Conservation (phyloP, 2,329 filamentous ascomycete species). For the Xylaria sp. region DNA sequence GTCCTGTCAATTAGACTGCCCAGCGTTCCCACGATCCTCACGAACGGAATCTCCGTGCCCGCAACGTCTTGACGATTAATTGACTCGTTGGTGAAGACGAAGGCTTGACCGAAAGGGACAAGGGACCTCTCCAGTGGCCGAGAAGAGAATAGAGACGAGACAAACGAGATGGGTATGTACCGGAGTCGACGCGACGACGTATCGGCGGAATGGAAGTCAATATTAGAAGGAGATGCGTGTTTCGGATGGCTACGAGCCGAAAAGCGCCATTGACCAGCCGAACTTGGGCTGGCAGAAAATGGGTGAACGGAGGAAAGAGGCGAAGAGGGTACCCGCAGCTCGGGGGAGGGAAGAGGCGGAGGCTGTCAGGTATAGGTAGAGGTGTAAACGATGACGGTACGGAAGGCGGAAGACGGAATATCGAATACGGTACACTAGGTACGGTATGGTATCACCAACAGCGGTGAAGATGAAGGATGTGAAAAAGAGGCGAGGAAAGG, state of each 20-base stretch:
- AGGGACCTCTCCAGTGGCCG: neutral
- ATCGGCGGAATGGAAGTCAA: slow-evolving; percentile 19
- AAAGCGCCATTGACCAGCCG: slow-evolving; percentile 25
- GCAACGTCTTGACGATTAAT: slow-evolving; percentile 10
- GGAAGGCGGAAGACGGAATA: no score
- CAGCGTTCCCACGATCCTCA: neutral
- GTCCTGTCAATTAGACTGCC: slow-evolving; percentile 7
- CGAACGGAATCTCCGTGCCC: slow-evolving; percentile 8
- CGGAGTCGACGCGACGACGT: slow-evolving; percentile 13
- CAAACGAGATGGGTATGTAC: slow-evolving; percentile 18
- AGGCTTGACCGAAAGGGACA: neutral
- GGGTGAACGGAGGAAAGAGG: slow-evolving; percentile 20
- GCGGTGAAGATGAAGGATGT: slow-evolving; percentile 22
- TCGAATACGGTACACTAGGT: slow-evolving; percentile 12
- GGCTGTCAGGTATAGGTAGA: neutral
- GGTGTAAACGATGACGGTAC: slow-evolving; percentile 10
- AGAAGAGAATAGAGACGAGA: slow-evolving; percentile 15
- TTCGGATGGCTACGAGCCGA: slow-evolving; percentile 24
- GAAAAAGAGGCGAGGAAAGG: slow-evolving; percentile 14
- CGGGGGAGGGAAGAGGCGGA: slow-evolving; percentile 9
- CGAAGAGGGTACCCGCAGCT: slow-evolving; percentile 9
- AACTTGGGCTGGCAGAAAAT: slow-evolving; percentile 18
- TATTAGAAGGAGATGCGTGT: slow-evolving; percentile 24
- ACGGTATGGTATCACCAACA: slow-evolving; percentile 22
- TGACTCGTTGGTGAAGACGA: slow-evolving; percentile 6